Conservation (phyloP, 1,139 yeast genomes). For the Nakaseomyces kungkrabaensis region DNA sequence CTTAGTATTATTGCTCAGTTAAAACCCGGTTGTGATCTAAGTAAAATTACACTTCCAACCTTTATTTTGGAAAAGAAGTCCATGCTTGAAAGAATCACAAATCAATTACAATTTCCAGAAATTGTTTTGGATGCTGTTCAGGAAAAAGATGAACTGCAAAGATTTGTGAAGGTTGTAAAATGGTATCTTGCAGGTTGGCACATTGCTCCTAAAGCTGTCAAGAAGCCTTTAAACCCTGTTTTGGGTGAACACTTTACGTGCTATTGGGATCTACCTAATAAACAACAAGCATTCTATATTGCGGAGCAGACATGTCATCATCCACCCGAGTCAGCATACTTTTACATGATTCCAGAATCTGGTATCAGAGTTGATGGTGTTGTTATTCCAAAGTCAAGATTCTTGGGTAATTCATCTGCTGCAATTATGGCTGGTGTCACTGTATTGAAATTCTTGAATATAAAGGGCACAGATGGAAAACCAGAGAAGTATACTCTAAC, state of each 20-base stretch:
- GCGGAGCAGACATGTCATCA: slow-evolving; percentile 96
- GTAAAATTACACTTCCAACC: slow-evolving; percentile 88
- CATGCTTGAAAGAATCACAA: slow-evolving; percentile 91
- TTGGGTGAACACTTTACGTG: slow-evolving; percentile 84
- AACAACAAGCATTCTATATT: slow-evolving; percentile 64
- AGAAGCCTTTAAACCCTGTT: slow-evolving; percentile 91
- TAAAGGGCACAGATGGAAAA: slow-evolving; percentile 36
- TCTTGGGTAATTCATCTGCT: slow-evolving; percentile 91
- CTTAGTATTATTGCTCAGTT: slow-evolving; percentile 82
- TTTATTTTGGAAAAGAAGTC: slow-evolving; percentile 90
- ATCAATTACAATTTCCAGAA: slow-evolving; percentile 76
- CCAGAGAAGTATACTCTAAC: slow-evolving; percentile 66
- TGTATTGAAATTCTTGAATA: slow-evolving; percentile 57
- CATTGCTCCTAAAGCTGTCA: slow-evolving; percentile 95
- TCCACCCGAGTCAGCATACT: slow-evolving; percentile 96
- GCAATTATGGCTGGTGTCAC: slow-evolving; percentile 94
- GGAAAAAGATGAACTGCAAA: slow-evolving; percentile 45
- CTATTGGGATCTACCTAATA: slow-evolving; percentile 81
- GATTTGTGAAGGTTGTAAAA: slow-evolving; percentile 65
- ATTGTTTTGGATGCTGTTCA: slow-evolving; percentile 60
- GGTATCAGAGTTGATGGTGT: slow-evolving; percentile 83
- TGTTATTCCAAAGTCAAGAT: slow-evolving; percentile 75
- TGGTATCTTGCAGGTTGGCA: slow-evolving; percentile 98
- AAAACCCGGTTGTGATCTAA: slow-evolving; percentile 84
- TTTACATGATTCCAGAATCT: slow-evolving; percentile 72